Conservation (phyloP, 2,329 filamentous ascomycete species). For the Xylaria hypoxylon region DNA sequence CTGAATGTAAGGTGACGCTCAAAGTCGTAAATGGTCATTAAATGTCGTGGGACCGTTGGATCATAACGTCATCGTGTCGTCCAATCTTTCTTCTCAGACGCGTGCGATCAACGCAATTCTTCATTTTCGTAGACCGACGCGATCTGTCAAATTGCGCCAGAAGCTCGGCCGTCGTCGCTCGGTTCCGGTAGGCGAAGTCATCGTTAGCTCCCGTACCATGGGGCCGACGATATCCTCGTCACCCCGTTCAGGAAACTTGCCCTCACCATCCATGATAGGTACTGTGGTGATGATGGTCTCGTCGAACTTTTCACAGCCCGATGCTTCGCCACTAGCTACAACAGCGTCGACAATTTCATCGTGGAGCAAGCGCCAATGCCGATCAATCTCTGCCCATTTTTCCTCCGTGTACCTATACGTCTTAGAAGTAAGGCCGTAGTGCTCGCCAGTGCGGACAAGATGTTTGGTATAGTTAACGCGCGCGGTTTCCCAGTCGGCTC, state of each 20-base stretch:
- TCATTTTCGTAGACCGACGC: conserved; percentile 48
- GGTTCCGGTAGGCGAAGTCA: conserved; percentile 52
- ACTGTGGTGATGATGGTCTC: conserved; percentile 72
- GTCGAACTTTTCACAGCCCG: conserved; percentile 60
- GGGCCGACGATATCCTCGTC: conserved; percentile 95
- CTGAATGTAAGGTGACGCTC: conserved; percentile 43
- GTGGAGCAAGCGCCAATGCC: conserved; percentile 77
- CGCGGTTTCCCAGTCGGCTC: conserved; percentile 84
- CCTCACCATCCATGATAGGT: conserved; percentile 76
- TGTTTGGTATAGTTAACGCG: conserved; percentile 90
- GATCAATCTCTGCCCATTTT: conserved; percentile 88
- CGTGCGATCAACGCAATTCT: conserved; percentile 21
- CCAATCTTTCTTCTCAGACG: neutral
- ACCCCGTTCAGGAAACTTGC: conserved; percentile 88
- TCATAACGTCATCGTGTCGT: conserved; percentile 26
- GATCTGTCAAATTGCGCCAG: conserved; percentile 51
- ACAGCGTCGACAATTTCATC: conserved; percentile 71
- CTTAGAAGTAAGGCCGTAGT: conserved; percentile 90
- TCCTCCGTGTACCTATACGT: conserved; percentile 86
- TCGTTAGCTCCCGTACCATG: conserved; percentile 75
- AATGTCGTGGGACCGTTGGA: conserved; percentile 30
- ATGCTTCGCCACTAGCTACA: conserved; percentile 54
- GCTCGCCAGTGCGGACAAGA: conserved; percentile 86
- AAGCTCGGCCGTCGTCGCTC: conserved; percentile 49
- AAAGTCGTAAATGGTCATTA: conserved; percentile 45